phyloP scores from a whole-genome alignment of 352 stramenopile genomes.

The Blastocystis hominis region DNA sequence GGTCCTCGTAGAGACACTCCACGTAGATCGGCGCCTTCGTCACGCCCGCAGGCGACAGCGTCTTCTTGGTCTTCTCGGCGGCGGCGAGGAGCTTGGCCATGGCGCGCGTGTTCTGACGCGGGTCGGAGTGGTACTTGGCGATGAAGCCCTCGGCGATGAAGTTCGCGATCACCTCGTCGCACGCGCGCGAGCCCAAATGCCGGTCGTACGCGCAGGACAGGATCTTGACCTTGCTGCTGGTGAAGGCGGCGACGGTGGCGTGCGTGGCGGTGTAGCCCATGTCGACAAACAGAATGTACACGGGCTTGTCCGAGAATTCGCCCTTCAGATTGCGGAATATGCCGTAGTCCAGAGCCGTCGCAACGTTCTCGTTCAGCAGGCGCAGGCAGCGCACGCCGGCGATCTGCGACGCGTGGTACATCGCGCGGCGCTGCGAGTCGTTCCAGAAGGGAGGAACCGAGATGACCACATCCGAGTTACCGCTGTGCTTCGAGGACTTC shows the following conservation, averaged over 20 bases:
- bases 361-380: constrained; percentile 94
- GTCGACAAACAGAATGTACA: constrained; percentile 97
- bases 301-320: constrained; percentile 80
- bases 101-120: constrained; percentile 79
- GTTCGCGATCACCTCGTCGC: constrained; percentile 85
- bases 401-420: constrained; percentile 83
- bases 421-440: constrained; percentile 84
- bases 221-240: constrained; percentile 82
- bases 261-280: constrained; percentile 75
- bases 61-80: constrained; percentile 98
- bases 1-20: constrained; percentile 92
- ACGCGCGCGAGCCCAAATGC: constrained; percentile 87
- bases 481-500: constrained; percentile 76
- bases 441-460: constrained; percentile 88
- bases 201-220: constrained; percentile 82
- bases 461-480: constrained; percentile 66
- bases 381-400: constrained; percentile 86
- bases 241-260: constrained; percentile 53
- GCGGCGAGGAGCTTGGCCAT: constrained; percentile 89
- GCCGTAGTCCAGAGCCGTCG: constrained; percentile 83
- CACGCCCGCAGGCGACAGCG: constrained; percentile 86
- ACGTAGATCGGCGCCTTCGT: constrained; percentile 87
- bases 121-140: constrained; percentile 86
- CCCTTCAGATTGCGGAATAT: constrained; percentile 89
- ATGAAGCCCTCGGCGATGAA: constrained; percentile 86